Base-by-base conservation (phyloP, 768 basidiomycete genomes). In the Roridomyces roridus region DNA sequence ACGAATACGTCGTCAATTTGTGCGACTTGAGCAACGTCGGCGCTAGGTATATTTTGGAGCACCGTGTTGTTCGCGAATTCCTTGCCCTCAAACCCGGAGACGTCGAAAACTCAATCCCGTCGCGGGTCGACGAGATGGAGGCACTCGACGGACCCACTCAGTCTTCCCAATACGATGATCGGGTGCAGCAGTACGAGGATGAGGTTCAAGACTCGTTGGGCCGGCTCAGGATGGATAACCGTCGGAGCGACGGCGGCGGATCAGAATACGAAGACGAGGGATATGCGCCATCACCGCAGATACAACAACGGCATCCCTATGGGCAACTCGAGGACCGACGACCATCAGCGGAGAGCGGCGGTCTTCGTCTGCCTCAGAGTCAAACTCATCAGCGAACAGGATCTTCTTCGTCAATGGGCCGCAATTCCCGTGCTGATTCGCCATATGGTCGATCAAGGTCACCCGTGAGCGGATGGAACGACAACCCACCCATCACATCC, bases 51-150 rank as follows among this genome's bases (percentile, higher is more conserved):
- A 85, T 99, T 52, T 76, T 97, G 23, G 88, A 94, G 59, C 86
- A 94, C 68, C 75, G 78, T 12, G 85, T 95, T 36, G 83, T 97
- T 36, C 85, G 94, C 50, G 81, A 83, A 49, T 99, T 98, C 72
- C 80, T 98, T 51, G 79, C 91, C 6, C 79, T 90, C 17, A 91
- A 91, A 66, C 87, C 92, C 1, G 97, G 97, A 6, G 95, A 98
- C 66, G 84, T 89, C 12, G 88, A 87, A 59, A 86, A 85, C 50
- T 82, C 86, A 41, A 78, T 84, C 31, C 84, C 86, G 5, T 79
- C 91, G 10, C 81, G 82, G 14, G 77, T 77, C 20, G 76, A 79
- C 50, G 84, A 87, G 67, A 80, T 91, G 42, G 82, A 85, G 24
- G 80, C 81, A 9, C 69, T 90, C 26, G 80, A 80, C 60, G 68